These are phyloP conservation scores for Fusarium kyushuense DNA, from an alignment of 2,329 filamentous ascomycete species.

Conservation along the genomic window DNA sequence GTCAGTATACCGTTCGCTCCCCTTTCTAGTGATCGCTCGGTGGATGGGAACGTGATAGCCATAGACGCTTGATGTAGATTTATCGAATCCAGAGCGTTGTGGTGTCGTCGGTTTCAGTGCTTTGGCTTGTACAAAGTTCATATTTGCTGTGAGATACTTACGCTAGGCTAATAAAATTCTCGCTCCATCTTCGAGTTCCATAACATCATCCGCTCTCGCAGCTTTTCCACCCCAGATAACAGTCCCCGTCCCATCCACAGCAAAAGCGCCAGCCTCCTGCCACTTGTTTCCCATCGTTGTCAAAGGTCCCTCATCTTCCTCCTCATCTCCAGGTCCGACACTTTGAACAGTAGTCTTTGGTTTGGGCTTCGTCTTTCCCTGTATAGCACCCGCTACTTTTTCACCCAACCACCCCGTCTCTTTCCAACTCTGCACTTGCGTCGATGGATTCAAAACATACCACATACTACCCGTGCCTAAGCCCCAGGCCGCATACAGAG, in stretches of 20 bases:
- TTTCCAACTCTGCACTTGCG: constrained; percentile 65
- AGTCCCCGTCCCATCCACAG: constrained; percentile 62
- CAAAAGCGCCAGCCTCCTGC: constrained; percentile 66
- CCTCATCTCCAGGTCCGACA: constrained; percentile 17
- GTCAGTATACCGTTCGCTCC: no score
- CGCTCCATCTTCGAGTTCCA: constrained; percentile 65
- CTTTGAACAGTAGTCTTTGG: background rate
- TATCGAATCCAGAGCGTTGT: no score
- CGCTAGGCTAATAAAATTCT: constrained; percentile 50
- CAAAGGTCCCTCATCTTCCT: constrained; percentile 53
- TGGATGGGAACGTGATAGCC: no score
- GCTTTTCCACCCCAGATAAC: constrained; percentile 65
- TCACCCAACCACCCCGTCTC: constrained; percentile 67
- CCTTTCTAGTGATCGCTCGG: no score
- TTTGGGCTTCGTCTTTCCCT: constrained; percentile 49
- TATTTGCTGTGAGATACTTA: background rate
- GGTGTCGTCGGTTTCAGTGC: no score
- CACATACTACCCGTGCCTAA: constrained; percentile 64
- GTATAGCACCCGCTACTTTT: constrained; percentile 62
- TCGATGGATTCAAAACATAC: constrained; percentile 66
- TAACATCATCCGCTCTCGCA: constrained; percentile 61
- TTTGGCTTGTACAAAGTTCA: background rate
- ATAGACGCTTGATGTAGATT: no score
- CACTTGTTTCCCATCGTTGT: constrained; percentile 67
- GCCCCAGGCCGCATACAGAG: constrained; percentile 70